Conservation (phyloP, 305 asterid genomes). For the Solanum hybrid region DNA sequence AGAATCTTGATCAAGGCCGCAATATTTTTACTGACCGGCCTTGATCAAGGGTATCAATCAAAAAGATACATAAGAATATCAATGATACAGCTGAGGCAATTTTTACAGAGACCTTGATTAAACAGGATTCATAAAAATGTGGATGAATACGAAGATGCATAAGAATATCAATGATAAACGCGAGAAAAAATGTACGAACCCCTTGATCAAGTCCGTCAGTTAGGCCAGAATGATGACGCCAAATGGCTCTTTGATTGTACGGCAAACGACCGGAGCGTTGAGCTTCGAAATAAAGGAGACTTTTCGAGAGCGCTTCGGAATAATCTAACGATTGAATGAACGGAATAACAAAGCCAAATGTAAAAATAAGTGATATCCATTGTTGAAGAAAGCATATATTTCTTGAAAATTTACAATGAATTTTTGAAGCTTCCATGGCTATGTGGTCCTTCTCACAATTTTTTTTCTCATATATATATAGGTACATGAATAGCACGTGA, state of each 20-base stretch:
- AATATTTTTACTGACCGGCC: background rate
- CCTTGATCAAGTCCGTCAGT: conserved; percentile 96
- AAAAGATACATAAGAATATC: background rate
- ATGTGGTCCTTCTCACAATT: background rate
- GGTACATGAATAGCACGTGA: background rate
- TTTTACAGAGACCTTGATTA: background rate
- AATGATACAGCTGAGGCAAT: no score
- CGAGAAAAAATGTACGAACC: conserved; percentile 14
- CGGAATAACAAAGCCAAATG: conserved; percentile 21
- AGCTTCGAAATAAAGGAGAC: conserved; percentile 83
- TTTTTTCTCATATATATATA: background rate
- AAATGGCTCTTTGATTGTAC: conserved; percentile 56
- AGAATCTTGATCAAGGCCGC: background rate
- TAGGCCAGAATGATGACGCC: conserved; percentile 98
- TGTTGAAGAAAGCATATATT: background rate
- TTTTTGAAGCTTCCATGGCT: background rate
- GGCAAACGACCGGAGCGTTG: conserved; percentile 95
- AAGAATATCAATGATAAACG: background rate
- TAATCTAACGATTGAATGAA: conserved; percentile 30
- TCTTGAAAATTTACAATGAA: background rate
- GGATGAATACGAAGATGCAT: background rate
- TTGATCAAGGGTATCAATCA: background rate
- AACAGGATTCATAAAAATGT: background rate
- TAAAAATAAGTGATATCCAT: background rate
- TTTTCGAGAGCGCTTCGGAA: conserved; percentile 66